Evolutionary conservation across 2,329 filamentous ascomycete genomes (phyloP), one percentile per base, ranked within the genome.

Genomic region (Bertia moriformis): DNA sequence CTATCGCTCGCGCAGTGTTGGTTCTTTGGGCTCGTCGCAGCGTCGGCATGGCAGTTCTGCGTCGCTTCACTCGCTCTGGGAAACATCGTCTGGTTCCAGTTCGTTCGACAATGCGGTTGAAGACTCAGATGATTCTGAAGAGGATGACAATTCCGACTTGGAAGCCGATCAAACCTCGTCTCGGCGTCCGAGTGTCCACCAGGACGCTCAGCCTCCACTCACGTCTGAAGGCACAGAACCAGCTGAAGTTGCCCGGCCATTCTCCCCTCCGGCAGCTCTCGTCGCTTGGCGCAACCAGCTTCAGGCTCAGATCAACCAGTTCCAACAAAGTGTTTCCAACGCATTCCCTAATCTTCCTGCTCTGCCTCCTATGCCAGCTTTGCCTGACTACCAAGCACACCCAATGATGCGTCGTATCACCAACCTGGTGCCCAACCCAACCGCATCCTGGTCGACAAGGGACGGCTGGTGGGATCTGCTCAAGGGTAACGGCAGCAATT

Each of bases 311-410:
- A 67, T 88, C 37, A 78, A 88, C 41, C 78, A 87, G 42, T 69
- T 88, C 49, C 84, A 87, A 51, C 78, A 85, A 52, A 74, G 68
- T 36, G 69, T 85, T 62, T 67, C 73, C 24, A 62, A 77, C 54
- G 70, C 77, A 36, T 65, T 84, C 48, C 78, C 79, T 38, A 80
- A 79, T 42, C 58, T 80, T 20, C 68, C 74, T 14, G 72, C 75
- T 19, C 57, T 78, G 20, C 66, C 60, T n/a, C 67, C 69, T 27
- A 76, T 82, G 61, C 71, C 74, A 1, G 61, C 70, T 44, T 59
- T 84, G 41, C 75, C 79, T 10, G 78, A 80, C 47, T 88, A 88
- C 51, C 83, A 88, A 53, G 73, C 73, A 1, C 75, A 82, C 52
- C 52, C 74, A 2, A 75, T 83, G 56, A 74, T 83, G 60, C 76